Base-by-base conservation (phyloP, 495 filamentous ascomycete species). In the Penicillium longicatenatum region DNA sequence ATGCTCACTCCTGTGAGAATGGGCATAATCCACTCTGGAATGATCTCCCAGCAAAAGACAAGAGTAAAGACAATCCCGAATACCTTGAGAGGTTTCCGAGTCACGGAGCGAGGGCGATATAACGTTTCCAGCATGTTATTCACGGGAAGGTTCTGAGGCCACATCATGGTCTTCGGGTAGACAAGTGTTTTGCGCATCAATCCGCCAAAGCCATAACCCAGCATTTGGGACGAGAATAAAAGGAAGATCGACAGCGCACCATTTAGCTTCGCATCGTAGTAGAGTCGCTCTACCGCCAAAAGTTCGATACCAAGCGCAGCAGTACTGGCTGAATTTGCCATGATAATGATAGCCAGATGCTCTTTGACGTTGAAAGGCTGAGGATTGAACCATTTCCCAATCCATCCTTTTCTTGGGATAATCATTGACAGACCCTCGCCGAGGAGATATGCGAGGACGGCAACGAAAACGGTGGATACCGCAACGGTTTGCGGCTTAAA, bases 51-150 rank as follows among this genome's bases (percentile, higher is more conserved):
- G 47, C 11, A 16, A 17, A 50, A 50, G 8, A 50, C 20, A 9
- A 14, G 10, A 6, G n/a, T 11, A 19, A 50, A 50, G 5, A 19
- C 47, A 29, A 17, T 24, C 2, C 47, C 47, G n/a, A 50, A 50
- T 2, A 50, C 47, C 47, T 30, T 31, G 26, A 50, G 47, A 30
- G 24, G 47, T 17, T 33, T 33, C 16, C 26, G 26, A 50, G 47
- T 50, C 26, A 19, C 2, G 1, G 47, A 50, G 8, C 47, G 47
- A 50, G 47, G 47, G 47, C 47, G 47, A 50, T 50, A 33, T 14
- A 50, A 31, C 5, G 47, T 50, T 33, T 50, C 47, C 26, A 50
- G n/a, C 47, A 50, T 50, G 47, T 50, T 50, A 14, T 50, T 50
- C 9, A 50, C 47, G 11, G 47, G 47, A 19, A 50, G 20, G 7